Percentiles rank a stretch among this genome's conserved stretches.
These are phyloP conservation scores for Oryza rufipogon DNA, from an alignment of 176 grass and related monocot species.

Conservation along the genomic window DNA sequence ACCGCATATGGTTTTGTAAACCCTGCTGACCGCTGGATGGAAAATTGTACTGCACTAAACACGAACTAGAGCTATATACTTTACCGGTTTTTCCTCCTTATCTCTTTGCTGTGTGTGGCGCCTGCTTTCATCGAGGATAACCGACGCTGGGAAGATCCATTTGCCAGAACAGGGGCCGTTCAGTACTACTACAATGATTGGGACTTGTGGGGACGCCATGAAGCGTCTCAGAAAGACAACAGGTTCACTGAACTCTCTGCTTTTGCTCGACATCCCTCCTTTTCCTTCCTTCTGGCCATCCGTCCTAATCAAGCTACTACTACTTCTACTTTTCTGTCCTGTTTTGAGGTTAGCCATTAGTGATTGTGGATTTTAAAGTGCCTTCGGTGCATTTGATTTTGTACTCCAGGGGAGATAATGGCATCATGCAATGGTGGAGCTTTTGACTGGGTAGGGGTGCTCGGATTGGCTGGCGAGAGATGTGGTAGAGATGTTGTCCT, in stretches of 20 bases:
- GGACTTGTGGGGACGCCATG: background rate
- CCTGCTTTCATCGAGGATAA: background rate
- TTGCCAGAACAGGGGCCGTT: background rate
- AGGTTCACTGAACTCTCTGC: constrained; percentile 33
- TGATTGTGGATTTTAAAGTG: background rate
- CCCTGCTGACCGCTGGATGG: background rate
- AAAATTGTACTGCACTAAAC: background rate
- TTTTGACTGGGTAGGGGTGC: background rate
- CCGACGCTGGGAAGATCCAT: background rate
- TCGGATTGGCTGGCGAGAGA: background rate
- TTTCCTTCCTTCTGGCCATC: background rate
- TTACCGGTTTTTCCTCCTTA: background rate
- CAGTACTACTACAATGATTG: constrained; percentile 32
- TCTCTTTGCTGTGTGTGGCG: background rate
- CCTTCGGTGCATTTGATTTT: background rate
- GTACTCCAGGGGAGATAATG: background rate
- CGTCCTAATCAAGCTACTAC: background rate
- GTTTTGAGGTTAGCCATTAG: background rate
- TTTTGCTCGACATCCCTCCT: background rate
- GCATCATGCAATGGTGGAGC: background rate
- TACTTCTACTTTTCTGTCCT: background rate
- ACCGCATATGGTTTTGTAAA: no score
- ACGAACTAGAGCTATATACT: background rate
- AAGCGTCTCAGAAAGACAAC: background rate
- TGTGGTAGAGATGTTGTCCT: background rate